phyloP scores from a whole-genome alignment of 2,329 filamentous ascomycete genomes.

The Gyromitra esculenta region DNA sequence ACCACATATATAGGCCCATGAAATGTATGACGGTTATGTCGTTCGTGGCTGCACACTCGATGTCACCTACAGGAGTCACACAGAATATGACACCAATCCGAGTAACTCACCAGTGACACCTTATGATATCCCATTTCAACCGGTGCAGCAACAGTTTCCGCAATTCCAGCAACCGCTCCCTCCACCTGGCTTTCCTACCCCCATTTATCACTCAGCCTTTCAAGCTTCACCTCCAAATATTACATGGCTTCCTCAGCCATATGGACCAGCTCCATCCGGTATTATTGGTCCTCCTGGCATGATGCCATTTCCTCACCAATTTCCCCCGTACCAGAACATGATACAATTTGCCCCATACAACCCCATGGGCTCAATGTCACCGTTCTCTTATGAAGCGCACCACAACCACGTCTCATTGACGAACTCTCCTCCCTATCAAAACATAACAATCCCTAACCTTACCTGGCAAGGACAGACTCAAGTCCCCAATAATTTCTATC shows the following conservation, averaged over 20 bases:
- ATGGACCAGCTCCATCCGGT: conserved; percentile 25
- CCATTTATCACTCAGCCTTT: conserved; percentile 36
- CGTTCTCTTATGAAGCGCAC: conserved; percentile 26
- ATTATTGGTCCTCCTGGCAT: conserved; percentile 20
- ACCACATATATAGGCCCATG: conserved; percentile 48
- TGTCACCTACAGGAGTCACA: conserved; percentile 47
- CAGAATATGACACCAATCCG: conserved; percentile 8
- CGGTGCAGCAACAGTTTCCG: conserved; percentile 11
- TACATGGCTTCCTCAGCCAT: conserved; percentile 35
- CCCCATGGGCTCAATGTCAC: conserved; percentile 24
- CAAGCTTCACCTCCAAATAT: conserved; percentile 23
- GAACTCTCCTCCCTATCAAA: conserved; percentile 37
- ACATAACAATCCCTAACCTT: conserved; percentile 6
- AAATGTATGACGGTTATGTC: conserved; percentile 45
- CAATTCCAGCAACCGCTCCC: conserved; percentile 33
- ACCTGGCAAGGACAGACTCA: conserved; percentile 42
- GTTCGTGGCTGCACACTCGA: conserved; percentile 50
- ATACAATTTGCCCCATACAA: conserved; percentile 36
- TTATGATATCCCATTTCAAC: conserved; percentile 17
- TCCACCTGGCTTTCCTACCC: conserved; percentile 23
- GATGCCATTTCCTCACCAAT: conserved; percentile 39
- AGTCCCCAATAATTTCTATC: conserved; percentile 15
- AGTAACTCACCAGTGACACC: conserved; percentile 8
- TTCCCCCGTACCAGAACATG: conserved; percentile 28
- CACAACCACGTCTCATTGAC: conserved; percentile 9